These are phyloP conservation scores for Fraxinus quadrangulata DNA, from an alignment of 257 asterid genomes.

Conservation along the genomic window DNA sequence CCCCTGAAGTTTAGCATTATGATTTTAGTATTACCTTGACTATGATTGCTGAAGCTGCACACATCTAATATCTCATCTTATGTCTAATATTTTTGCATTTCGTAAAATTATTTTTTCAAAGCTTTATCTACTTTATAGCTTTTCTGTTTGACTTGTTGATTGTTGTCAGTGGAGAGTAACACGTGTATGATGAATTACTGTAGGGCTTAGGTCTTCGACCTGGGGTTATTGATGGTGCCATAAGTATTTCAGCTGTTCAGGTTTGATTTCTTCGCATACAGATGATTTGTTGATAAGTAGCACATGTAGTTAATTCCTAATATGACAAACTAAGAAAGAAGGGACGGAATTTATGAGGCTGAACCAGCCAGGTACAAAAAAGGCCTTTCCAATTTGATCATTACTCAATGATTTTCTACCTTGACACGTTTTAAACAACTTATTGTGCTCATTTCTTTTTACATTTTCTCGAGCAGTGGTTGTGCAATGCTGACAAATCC, in stretches of 20 bases:
- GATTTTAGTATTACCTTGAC: neutral
- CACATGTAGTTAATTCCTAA: neutral
- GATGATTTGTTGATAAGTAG: slow-evolving; percentile 3
- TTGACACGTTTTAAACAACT: neutral
- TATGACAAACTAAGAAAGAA: neutral
- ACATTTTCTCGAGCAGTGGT: slow-evolving; percentile 64
- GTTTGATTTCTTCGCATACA: slow-evolving; percentile 41
- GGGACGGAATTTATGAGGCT: neutral
- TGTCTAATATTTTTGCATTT: neutral
- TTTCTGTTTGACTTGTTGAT: neutral
- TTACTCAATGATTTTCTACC: neutral
- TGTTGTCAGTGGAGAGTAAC: slow-evolving; percentile 2
- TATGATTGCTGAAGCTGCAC: neutral
- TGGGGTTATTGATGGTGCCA: slow-evolving; percentile 96
- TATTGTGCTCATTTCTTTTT: slow-evolving; percentile 16
- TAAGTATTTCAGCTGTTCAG: slow-evolving; percentile 98
- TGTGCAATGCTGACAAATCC: slow-evolving; percentile 97
- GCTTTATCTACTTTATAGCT: slow-evolving; percentile 6
- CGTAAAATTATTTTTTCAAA: neutral
- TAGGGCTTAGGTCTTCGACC: slow-evolving; percentile 89
- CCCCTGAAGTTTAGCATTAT: neutral
- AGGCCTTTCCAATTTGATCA: neutral
- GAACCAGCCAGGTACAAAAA: neutral
- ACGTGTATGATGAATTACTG: slow-evolving; percentile 25
- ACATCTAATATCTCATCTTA: neutral